Base-by-base conservation (phyloP, 140 eudicot species). In the Senecio squalidus region DNA sequence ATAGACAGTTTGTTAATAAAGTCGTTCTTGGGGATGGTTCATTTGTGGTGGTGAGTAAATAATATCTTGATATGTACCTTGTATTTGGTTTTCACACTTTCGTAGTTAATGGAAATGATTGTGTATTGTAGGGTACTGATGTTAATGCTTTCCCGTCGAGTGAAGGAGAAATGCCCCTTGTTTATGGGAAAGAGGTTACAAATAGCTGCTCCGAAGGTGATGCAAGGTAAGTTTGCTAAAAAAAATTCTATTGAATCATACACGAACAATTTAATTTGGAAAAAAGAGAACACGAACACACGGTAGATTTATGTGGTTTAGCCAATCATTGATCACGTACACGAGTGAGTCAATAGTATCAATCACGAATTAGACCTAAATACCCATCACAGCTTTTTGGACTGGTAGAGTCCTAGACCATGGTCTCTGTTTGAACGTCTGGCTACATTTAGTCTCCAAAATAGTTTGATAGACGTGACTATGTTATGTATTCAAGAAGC, bases 171-270 rank as follows among this genome's bases (percentile, higher is more conserved):
- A 27, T 50, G 6, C 82, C 85, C 15, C 44, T 84, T 45, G 60
- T 72, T 3, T 68, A 57, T 18, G 84, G 80, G 17, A 45, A 33
- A 36, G 70, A 68, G 48, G 78, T 33, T 8, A 22, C 88, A 13
- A 60, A 2, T 3, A 28, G 0, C 0, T 80, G 82, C 26, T 2
- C 24, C 0, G 72, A 53, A 51, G 0, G 0, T 3, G 0, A 0
- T 4, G 80, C 80, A 5, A 8, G 27, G 85, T 78, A 83, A 31
- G 13, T 34, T 34, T 34, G 14, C 11, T 34, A 23, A 55, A 0
- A 17, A 25, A 39, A 7, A 20, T 22, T 0, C 59, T 24, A 5
- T 5, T 24, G 4, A 23, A 25, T 20, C 0, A 9, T 13, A 18
- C 5, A 26, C 10, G 1, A 9, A 8, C 9, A 54, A 49, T 6